Conservation (phyloP, 164 flowering plant genomes). For the Tetracentron sinense region DNA sequence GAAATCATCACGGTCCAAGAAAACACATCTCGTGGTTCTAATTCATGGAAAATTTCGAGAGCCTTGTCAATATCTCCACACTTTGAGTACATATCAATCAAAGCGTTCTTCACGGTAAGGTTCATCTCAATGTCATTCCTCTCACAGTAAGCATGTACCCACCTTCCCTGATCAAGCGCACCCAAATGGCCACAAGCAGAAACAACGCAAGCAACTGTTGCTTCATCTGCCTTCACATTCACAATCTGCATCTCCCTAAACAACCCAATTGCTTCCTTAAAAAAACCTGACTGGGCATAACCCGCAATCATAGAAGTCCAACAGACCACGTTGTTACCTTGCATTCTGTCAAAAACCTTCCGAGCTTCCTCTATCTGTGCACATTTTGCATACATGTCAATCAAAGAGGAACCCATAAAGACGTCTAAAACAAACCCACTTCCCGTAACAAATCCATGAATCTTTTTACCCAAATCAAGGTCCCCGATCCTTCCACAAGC, state of each 20-base stretch:
- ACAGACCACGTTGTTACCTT: constrained; percentile 27
- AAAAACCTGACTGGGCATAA: constrained; percentile 21
- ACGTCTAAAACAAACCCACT: constrained; percentile 23
- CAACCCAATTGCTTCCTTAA: constrained; percentile 25
- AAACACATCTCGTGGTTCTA: constrained; percentile 24
- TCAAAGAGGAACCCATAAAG: constrained; percentile 20
- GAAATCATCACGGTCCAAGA: constrained; percentile 35
- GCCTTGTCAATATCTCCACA: constrained; percentile 34
- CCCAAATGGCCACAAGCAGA: constrained; percentile 33
- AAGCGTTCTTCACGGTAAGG: constrained; percentile 16
- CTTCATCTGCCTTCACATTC: constrained; percentile 20
- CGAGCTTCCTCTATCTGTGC: constrained; percentile 19
- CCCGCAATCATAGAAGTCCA: constrained; percentile 35
- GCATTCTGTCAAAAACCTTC: constrained; percentile 22
- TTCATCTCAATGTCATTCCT: constrained; percentile 19
- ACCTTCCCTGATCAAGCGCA: constrained; percentile 28
- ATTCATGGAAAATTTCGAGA: constrained; percentile 22
- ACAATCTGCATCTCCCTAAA: constrained; percentile 32
- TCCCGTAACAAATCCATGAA: constrained; percentile 21
- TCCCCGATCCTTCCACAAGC: constrained; percentile 25
- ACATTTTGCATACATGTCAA: constrained; percentile 33
- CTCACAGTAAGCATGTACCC: constrained; percentile 25
- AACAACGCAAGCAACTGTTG: constrained; percentile 26
- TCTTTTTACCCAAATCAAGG: constrained; percentile 20
- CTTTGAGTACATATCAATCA: constrained; percentile 40